Percentiles rank a stretch among this genome's conserved stretches.
These are phyloP conservation scores for Calonectria naviculata DNA, from an alignment of 2,329 filamentous ascomycete species.

Conservation along the genomic window DNA sequence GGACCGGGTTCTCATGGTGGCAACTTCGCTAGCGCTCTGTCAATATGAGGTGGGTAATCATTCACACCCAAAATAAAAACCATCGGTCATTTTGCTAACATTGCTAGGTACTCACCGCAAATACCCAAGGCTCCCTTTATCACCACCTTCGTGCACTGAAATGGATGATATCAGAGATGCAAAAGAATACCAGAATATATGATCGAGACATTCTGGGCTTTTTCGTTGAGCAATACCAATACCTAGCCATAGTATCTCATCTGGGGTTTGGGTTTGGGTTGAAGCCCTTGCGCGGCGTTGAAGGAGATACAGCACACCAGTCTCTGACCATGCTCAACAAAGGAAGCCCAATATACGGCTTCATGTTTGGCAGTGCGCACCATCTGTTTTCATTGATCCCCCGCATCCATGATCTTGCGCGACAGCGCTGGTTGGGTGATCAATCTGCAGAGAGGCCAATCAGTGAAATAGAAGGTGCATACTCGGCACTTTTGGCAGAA, in stretches of 20 bases:
- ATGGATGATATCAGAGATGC: conserved; percentile 21
- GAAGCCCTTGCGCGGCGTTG: background rate
- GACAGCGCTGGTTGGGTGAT: background rate
- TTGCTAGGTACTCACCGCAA: conserved; percentile 7
- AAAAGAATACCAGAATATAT: conserved; percentile 6
- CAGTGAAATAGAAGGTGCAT: background rate
- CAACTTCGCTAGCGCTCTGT: conserved; percentile 14
- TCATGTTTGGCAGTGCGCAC: conserved; percentile 19
- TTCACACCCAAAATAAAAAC: too few relatives aligned
- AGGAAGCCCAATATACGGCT: conserved; percentile 17
- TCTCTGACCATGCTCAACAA: conserved; percentile 12
- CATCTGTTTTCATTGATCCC: conserved; percentile 15
- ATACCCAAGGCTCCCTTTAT: conserved; percentile 15
- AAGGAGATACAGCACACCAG: background rate
- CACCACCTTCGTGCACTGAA: conserved; percentile 14
- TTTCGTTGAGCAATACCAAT: conserved; percentile 19
- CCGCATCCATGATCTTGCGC: conserved; percentile 12
- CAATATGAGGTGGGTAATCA: conserved; percentile 5
- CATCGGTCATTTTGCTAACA: background rate
- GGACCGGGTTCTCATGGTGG: conserved; percentile 12
- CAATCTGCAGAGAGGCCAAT: background rate
- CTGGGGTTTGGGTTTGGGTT: conserved; percentile 10
- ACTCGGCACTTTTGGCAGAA: background rate
- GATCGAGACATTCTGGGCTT: conserved; percentile 15
- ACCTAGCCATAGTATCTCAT: conserved; percentile 16